Evolutionary conservation across 2,329 filamentous ascomycete genomes (phyloP).

Genomic region (Elsinoe necatrix): DNA sequence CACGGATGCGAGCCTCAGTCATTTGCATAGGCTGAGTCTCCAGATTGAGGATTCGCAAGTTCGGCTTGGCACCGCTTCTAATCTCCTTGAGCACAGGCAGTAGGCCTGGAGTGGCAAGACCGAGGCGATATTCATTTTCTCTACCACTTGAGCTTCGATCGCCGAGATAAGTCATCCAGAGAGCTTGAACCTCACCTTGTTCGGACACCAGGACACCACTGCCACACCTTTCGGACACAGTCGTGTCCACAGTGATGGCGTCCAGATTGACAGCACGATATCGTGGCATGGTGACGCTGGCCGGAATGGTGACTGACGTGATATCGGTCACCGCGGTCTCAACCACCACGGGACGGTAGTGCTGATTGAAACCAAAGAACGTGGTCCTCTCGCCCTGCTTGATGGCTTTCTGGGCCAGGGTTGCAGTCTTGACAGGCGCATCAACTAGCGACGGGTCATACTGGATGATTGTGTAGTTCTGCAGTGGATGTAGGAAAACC

Average conservation of each 20-base stretch:
- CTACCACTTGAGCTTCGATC: slow-evolving; percentile 74
- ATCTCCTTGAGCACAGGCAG: slow-evolving; percentile 84
- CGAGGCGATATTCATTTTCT: slow-evolving; percentile 94
- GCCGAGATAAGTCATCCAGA: slow-evolving; percentile 95
- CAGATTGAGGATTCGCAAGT: slow-evolving; percentile 82
- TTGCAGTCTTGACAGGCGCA: slow-evolving; percentile 83
- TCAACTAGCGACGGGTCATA: slow-evolving; percentile 92
- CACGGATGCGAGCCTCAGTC: slow-evolving; percentile 95
- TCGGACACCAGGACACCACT: slow-evolving; percentile 86
- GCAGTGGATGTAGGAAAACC: slow-evolving; percentile 88
- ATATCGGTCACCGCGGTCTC: slow-evolving; percentile 96
- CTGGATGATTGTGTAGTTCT: slow-evolving; percentile 93
- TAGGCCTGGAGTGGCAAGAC: slow-evolving; percentile 78
- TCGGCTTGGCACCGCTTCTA: slow-evolving; percentile 67
- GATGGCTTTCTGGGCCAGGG: slow-evolving; percentile 69
- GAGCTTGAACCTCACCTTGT: slow-evolving; percentile 84
- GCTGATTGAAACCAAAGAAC: slow-evolving; percentile 97
- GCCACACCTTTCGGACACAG: slow-evolving; percentile 80
- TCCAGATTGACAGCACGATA: slow-evolving; percentile 95
- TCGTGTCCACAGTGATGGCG: slow-evolving; percentile 93
- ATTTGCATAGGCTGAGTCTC: slow-evolving; percentile 94
- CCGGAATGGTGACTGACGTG: slow-evolving; percentile 91
- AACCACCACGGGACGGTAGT: slow-evolving; percentile 83
- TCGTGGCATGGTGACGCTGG: slow-evolving; percentile 80
- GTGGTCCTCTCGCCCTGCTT: slow-evolving; percentile 91